Conservation (phyloP, 176 grass and related monocot genomes). For the Poa pratensis region DNA sequence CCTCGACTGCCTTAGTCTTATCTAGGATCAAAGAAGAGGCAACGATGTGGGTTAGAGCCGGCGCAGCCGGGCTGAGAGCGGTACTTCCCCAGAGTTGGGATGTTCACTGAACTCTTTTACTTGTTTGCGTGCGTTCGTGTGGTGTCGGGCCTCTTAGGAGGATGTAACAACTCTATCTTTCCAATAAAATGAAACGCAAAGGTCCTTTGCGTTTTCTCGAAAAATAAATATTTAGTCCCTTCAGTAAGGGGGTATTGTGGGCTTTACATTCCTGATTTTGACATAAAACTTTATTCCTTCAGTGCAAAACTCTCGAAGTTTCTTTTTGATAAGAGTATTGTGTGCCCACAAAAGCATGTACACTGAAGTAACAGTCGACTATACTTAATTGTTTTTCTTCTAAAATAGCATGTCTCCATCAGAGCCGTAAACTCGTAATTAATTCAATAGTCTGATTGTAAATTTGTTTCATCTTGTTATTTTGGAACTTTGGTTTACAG, state of each 20-base stretch:
- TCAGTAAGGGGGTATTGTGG: neutral
- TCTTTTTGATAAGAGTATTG: neutral
- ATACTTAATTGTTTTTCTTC: constrained; percentile 12
- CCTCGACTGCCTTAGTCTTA: too few relatives aligned
- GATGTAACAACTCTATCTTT: too few relatives aligned
- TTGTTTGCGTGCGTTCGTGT: too few relatives aligned
- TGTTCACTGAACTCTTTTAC: too few relatives aligned
- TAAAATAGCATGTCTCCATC: neutral
- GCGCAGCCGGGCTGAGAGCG: too few relatives aligned
- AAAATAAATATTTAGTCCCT: neutral
- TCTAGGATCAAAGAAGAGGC: too few relatives aligned
- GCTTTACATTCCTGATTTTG: neutral
- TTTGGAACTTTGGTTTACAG: neutral
- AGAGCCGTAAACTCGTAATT: neutral
- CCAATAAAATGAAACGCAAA: too few relatives aligned
- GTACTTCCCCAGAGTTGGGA: too few relatives aligned
- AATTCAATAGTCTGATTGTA: neutral
- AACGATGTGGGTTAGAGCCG: too few relatives aligned
- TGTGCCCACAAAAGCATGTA: neutral
- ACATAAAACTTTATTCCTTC: constrained; percentile 1
- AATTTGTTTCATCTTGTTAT: neutral
- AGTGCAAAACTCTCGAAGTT: neutral
- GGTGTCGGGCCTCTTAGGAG: too few relatives aligned
- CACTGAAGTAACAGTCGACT: neutral
- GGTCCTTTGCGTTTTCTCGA: too few relatives aligned